phyloP scores from a whole-genome alignment of 192 early-diverging fungal genomes.

The Diversispora eburnea region DNA sequence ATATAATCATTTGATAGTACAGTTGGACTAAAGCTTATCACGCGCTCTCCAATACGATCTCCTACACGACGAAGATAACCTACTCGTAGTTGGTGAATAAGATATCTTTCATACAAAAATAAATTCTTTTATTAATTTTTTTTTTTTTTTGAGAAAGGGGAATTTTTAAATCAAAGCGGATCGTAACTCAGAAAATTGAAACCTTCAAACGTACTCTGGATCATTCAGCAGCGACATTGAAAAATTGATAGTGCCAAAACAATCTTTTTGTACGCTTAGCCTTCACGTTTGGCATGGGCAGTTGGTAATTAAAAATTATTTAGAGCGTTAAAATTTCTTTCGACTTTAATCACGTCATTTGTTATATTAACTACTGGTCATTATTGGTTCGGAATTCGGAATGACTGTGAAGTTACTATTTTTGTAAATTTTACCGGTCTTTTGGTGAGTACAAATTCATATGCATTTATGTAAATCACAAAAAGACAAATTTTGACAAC shows the following conservation, averaged over 20 bases:
- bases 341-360: too few species aligned
- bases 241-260: constrained; percentile 3
- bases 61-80: constrained; percentile 66
- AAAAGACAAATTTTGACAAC: too few species aligned
- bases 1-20: constrained; percentile 61
- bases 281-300: constrained; percentile 1
- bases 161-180: neutral
- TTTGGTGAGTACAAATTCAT: too few species aligned
- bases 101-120: constrained; percentile 37
- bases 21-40: constrained; percentile 61
- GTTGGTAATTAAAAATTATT: neutral
- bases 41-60: constrained; percentile 67
- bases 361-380: too few species aligned
- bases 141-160: neutral
- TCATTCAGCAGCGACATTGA: constrained; percentile 31
- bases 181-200: neutral
- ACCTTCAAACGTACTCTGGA: constrained; percentile 23
- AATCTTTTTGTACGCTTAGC: constrained; percentile 1
- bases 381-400: too few species aligned
- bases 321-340: too few species aligned
- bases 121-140: neutral
- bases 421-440: too few species aligned
- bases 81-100: constrained; percentile 74
- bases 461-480: too few species aligned
- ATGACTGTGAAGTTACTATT: too few species aligned